Evolutionary conservation across 805 yeast species (phyloP).

Genomic region (Candida sakaeoensis): DNA sequence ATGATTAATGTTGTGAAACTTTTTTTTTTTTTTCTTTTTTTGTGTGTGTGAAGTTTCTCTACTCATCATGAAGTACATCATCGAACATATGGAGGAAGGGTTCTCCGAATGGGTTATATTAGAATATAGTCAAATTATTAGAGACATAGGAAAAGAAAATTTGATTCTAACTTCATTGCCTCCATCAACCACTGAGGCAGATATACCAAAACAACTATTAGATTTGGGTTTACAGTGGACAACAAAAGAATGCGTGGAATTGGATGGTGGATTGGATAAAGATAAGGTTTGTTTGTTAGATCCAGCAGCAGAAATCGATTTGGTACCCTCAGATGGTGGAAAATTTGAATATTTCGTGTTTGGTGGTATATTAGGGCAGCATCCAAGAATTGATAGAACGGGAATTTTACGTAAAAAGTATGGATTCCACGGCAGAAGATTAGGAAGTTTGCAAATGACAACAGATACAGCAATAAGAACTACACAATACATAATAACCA

Average conservation of each 20-base stretch:
- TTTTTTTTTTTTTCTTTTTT: neutral
- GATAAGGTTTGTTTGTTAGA: constrained; percentile 77
- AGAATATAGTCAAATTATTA: constrained; percentile 78
- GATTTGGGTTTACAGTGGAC: constrained; percentile 80
- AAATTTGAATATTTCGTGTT: constrained; percentile 85
- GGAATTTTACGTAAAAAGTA: constrained; percentile 77
- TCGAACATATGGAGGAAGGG: constrained; percentile 97
- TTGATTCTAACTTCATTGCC: constrained; percentile 77
- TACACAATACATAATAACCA: constrained; percentile 73
- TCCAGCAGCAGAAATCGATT: constrained; percentile 76
- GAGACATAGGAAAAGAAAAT: constrained; percentile 78
- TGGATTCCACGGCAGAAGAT: constrained; percentile 82
- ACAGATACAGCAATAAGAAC: constrained; percentile 97
- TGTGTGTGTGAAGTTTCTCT: neutral
- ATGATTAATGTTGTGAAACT: neutral
- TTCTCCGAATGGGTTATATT: constrained; percentile 94
- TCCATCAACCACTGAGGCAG: constrained; percentile 49
- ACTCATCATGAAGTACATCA: constrained; percentile 72
- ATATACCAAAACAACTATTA: constrained; percentile 59
- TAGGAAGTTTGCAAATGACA: constrained; percentile 91
- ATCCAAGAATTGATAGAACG: constrained; percentile 90
- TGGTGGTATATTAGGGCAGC: constrained; percentile 95
- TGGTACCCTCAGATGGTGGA: constrained; percentile 63
- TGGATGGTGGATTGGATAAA: constrained; percentile 44
- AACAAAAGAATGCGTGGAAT: constrained; percentile 59